Conservation (phyloP, 768 basidiomycete species). For the Podaxis sp. region DNA sequence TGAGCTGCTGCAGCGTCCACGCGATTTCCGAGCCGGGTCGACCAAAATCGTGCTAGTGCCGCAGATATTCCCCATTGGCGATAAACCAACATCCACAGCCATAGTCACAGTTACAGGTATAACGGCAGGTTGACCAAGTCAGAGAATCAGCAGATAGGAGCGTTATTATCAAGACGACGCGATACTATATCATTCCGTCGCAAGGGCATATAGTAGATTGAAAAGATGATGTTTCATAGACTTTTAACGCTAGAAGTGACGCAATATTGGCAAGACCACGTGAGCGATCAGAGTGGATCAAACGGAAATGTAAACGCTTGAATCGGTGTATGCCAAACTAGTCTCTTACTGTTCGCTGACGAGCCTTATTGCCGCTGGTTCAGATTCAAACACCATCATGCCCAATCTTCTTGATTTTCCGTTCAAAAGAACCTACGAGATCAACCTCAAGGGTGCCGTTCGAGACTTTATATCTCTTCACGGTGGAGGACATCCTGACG, state of each 20-base stretch:
- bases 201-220: too few relatives aligned
- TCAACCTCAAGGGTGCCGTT: constrained; percentile 54
- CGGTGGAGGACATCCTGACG: constrained; percentile 77
- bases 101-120: too few relatives aligned
- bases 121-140: too few relatives aligned
- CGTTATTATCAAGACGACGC: too few relatives aligned
- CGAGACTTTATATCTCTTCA: constrained; percentile 69
- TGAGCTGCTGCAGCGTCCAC: too few relatives aligned
- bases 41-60: too few relatives aligned
- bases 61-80: too few relatives aligned
- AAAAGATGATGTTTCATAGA: neutral
- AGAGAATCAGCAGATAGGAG: too few relatives aligned
- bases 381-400: constrained; percentile 40
- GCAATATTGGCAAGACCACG: neutral
- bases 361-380: neutral
- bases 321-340: neutral
- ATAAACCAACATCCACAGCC: too few relatives aligned
- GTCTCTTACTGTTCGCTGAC: neutral
- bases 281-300: constrained; percentile 1
- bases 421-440: constrained; percentile 65
- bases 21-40: too few relatives aligned
- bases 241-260: neutral
- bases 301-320: neutral
- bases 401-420: constrained; percentile 76
- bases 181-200: too few relatives aligned